Conservation (phyloP, 2,329 filamentous ascomycete genomes). For the Fusarium scirpi region DNA sequence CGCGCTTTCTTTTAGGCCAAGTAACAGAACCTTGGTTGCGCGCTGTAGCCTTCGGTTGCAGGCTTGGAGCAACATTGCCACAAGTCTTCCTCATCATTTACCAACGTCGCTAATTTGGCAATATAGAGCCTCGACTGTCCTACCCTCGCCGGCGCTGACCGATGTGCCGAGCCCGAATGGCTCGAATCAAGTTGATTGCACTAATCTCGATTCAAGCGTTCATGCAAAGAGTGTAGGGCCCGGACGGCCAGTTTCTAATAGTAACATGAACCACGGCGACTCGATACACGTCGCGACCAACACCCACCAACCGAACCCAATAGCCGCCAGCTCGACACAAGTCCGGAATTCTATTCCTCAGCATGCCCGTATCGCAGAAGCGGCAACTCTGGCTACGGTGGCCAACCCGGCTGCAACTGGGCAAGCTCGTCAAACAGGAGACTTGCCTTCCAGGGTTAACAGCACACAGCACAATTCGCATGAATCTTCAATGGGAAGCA, state of each 20-base stretch:
- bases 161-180: constrained; percentile 67
- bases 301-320: constrained; percentile 1
- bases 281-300: constrained; percentile 18
- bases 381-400: not conserved
- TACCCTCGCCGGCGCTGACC: constrained; percentile 73
- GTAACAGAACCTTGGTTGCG: not conserved
- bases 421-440: constrained; percentile 2
- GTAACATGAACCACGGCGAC: constrained; percentile 23
- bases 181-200: constrained; percentile 52
- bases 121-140: constrained; percentile 51
- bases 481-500: not conserved
- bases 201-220: constrained; percentile 42
- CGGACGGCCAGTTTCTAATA: constrained; percentile 10
- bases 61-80: constrained; percentile 9
- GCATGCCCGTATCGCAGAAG: not conserved
- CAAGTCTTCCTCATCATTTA: constrained; percentile 1
- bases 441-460: not conserved
- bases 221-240: constrained; percentile 21
- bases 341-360: constrained; percentile 2
- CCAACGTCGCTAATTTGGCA: constrained; percentile 30
- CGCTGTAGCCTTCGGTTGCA: constrained; percentile 14
- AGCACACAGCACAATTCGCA: not conserved
- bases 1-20: not conserved
- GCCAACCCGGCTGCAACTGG: not conserved
- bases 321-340: constrained; percentile 7